Percentiles rank a stretch among this genome's conserved stretches.
Conservation (phyloP, 176 grass and related monocot genomes). For the Typha latifolia region DNA sequence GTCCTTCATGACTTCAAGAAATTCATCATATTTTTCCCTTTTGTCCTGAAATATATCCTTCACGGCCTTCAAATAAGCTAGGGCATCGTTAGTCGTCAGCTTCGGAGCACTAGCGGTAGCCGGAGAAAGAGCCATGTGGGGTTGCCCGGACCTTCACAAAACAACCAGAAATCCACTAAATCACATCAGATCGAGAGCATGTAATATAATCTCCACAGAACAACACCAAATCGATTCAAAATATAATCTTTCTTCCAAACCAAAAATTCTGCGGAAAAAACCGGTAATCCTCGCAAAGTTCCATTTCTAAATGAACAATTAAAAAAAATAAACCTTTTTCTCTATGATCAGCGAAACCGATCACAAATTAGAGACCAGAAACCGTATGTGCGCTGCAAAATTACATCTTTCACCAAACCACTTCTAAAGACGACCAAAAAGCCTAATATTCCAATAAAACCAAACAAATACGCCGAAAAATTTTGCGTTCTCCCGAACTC, state of each 20-base stretch:
- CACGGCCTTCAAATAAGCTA: conserved; percentile 83
- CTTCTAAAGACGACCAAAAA: not conserved
- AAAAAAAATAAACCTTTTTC: too few species aligned
- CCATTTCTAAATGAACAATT: too few species aligned
- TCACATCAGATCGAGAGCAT: not conserved
- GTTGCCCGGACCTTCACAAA: conserved; percentile 34
- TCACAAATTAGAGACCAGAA: conserved; percentile 7
- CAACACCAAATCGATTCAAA: not conserved
- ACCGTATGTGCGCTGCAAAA: not conserved
- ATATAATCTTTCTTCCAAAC: not conserved
- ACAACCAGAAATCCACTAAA: conserved; percentile 9
- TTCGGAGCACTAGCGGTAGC: conserved; percentile 34
- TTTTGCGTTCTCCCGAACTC: too few species aligned
- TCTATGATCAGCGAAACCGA: too few species aligned
- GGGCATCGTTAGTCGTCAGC: conserved; percentile 85
- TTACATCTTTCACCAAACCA: not conserved
- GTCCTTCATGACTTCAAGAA: conserved; percentile 98
- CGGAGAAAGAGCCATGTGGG: conserved; percentile 33
- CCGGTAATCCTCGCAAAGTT: too few species aligned
- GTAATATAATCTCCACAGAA: not conserved
- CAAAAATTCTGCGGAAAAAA: too few species aligned
- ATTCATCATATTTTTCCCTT: conserved; percentile 93
- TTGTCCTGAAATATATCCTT: conserved; percentile 99
- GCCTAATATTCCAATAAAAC: not conserved
- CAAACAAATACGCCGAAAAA: too few species aligned